A percentile compares a stretch with the other conserved stretches of the same genome.
These are phyloP conservation scores for Aureobasidium sp. DNA, from an alignment of 2,329 filamentous ascomycete species.

Conservation along the genomic window DNA sequence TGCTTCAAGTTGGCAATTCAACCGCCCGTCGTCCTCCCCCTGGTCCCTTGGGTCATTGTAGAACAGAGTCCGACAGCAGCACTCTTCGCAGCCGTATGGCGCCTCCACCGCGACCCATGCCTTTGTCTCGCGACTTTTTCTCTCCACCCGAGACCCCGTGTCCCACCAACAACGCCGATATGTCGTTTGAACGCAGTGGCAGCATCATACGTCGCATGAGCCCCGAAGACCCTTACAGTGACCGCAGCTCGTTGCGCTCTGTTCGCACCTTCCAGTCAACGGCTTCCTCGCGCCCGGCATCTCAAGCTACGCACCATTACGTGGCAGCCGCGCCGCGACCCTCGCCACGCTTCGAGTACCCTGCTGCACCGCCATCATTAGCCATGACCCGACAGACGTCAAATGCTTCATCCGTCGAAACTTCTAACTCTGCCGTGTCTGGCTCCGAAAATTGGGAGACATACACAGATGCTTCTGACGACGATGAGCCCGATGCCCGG, in stretches of 20 bases:
- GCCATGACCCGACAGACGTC: slow-evolving; percentile 25
- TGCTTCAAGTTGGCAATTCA: slow-evolving; percentile 69
- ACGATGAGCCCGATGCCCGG: slow-evolving; percentile 59
- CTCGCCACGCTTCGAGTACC: slow-evolving; percentile 22
- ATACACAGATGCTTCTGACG: slow-evolving; percentile 60
- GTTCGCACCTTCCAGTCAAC: slow-evolving; percentile 17
- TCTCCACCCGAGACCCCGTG: slow-evolving; percentile 39
- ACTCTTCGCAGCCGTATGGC: slow-evolving; percentile 33
- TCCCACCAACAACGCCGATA: slow-evolving; percentile 25
- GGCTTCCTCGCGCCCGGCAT: slow-evolving; percentile 17
- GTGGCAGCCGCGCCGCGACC: neutral
- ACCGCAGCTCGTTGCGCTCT: slow-evolving; percentile 36
- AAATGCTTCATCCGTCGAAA: slow-evolving; percentile 30
- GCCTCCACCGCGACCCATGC: slow-evolving; percentile 37
- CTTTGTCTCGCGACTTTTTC: slow-evolving; percentile 75
- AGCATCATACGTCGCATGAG: slow-evolving; percentile 54
- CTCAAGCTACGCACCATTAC: slow-evolving; percentile 18
- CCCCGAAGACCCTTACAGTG: slow-evolving; percentile 84
- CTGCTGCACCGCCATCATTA: slow-evolving; percentile 23
- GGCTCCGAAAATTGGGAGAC: slow-evolving; percentile 86
- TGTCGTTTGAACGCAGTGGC: slow-evolving; percentile 43
- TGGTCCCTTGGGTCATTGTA: slow-evolving; percentile 27
- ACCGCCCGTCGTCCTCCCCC: slow-evolving; percentile 59
- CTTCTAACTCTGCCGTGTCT: slow-evolving; percentile 27
- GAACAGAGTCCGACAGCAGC: slow-evolving; percentile 33